Evolutionary conservation across 768 basidiomycete genomes (phyloP).

Genomic region (Lentinula detonsa): DNA sequence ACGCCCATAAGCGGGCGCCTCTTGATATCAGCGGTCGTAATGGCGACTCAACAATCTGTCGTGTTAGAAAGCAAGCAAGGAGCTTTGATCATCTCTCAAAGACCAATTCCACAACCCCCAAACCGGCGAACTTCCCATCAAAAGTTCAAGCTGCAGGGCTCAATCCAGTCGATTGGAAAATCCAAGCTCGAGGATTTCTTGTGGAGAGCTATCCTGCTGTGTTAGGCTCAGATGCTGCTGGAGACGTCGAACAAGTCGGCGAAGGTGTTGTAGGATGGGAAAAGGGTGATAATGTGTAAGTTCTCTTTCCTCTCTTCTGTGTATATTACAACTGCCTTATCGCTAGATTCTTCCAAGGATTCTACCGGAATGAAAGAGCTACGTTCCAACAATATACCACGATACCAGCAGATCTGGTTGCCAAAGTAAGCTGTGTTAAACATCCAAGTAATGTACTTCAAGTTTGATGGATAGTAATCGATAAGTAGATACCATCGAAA

Average conservation of each 20-base stretch:
- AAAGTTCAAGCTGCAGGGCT: conserved; percentile 19
- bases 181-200: conserved; percentile 15
- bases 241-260: conserved; percentile 26
- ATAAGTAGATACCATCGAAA: conserved; percentile 13
- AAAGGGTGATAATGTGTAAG: conserved; percentile 27
- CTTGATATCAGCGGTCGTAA: too few species aligned
- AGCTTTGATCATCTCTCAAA: background rate
- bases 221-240: conserved; percentile 23
- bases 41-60: background rate
- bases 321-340: too few species aligned
- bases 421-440: conserved; percentile 7
- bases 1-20: too few species aligned
- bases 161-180: conserved; percentile 29
- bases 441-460: background rate
- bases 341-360: conserved; percentile 11
- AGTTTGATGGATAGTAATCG: background rate
- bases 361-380: conserved; percentile 6
- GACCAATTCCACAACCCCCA: conserved; percentile 17
- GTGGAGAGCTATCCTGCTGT: conserved; percentile 20
- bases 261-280: conserved; percentile 24
- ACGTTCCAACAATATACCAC: conserved; percentile 17
- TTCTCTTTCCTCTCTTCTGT: background rate
- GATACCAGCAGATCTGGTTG: conserved; percentile 13
- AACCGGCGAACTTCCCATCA: conserved; percentile 23
- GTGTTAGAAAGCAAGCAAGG: background rate